Base-by-base conservation (phyloP, 192 early-diverging fungal genomes). In the Fimicolochytrium jonesii region DNA sequence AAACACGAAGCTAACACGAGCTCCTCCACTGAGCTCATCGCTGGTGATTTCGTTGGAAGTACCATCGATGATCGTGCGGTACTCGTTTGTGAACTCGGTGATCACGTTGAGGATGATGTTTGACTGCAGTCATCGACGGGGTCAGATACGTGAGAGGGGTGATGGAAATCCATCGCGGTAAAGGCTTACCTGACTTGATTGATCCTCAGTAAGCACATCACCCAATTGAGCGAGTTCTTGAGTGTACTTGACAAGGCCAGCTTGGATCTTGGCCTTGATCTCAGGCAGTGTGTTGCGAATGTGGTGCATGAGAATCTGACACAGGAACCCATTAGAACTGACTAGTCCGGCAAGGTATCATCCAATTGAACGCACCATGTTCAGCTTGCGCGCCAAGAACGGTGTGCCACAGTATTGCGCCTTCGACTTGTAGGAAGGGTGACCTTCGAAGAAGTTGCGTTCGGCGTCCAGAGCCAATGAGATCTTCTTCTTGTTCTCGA, bases 381-480 rank as follows among this genome's bases (percentile, higher is more conserved):
- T 99, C 9, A 99, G 81, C 72, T 92, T 94, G 59, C 94, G 80
- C n/a, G 95, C 94, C 57, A 99, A 75, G 80, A 91, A 99, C 25
- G 95, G 94, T 18, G 97, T 99, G 43, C 97, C 97, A 71, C 97
- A 99, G 78, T 92, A 99, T 66, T 94, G 91, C 0, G 94, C 94
- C 75, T 99, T 99, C 81, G 82, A 88, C 59, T 85, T 82, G 72
- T 99, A 99, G 13, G 97, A 84, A 13, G 84, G 30, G 73, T 99
- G 97, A 69, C 90, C 92, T 72, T 97, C 94, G 64, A 99, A 99
- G 77, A 92, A 99, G 46, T 71, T 70, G 53, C 85, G 80, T 69
- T 99, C 97, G 51, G 76, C 77, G 17, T 98, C 95, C 66, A 99
- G 82, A 3, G 94, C 95, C 17, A 77, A 75, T 13, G 76, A 61